phyloP scores from a whole-genome alignment of 768 basidiomycete genomes.

The Sarcodon aspratus region DNA sequence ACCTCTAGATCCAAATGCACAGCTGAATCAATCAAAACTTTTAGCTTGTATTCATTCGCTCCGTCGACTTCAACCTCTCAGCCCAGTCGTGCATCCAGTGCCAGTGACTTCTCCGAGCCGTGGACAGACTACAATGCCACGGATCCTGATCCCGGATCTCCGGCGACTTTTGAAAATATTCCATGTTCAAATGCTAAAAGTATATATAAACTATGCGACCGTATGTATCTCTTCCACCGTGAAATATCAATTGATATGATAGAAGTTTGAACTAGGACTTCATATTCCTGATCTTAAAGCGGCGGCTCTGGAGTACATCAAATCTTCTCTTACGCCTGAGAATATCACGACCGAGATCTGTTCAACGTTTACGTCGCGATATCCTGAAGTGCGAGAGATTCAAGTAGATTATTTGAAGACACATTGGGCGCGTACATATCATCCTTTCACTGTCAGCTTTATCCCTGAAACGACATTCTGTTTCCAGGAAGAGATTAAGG shows the following conservation, averaged over 20 bases:
- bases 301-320: not conserved
- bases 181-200: not conserved
- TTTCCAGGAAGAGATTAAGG: not conserved
- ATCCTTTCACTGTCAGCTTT: not conserved
- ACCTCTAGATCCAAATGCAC: not conserved
- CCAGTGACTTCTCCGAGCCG: too few species aligned
- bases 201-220: not conserved
- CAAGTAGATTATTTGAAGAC: not conserved
- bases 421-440: not conserved
- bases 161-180: not conserved
- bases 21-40: not conserved
- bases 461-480: not conserved
- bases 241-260: not conserved
- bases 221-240: not conserved
- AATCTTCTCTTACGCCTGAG: not conserved
- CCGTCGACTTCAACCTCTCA: not conserved
- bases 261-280: not conserved
- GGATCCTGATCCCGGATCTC: too few species aligned
- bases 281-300: not conserved
- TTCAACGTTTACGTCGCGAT: not conserved
- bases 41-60: not conserved
- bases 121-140: too few species aligned
- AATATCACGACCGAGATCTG: not conserved
- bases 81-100: too few species aligned
- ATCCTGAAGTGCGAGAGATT: not conserved